These are phyloP conservation scores for Trichodelitschia bisporula DNA, from an alignment of 495 filamentous ascomycete genomes.

Conservation along the genomic window DNA sequence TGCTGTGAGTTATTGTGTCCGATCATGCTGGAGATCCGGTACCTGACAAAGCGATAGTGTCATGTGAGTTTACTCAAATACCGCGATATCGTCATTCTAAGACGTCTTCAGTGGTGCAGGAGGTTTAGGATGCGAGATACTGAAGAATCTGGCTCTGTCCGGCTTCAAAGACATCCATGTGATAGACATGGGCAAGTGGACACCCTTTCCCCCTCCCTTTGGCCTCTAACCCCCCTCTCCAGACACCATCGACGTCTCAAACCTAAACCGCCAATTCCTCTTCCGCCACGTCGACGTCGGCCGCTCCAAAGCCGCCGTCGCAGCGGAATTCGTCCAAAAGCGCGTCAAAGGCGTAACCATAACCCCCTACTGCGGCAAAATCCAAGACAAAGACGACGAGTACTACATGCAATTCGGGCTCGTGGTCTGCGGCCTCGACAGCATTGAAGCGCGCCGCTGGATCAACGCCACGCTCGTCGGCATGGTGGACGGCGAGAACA, in stretches of 20 bases:
- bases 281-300: constrained; percentile 86
- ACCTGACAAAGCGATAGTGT: constrained; percentile 16
- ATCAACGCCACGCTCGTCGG: constrained; percentile 85
- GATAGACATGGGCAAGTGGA: constrained; percentile 72
- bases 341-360: constrained; percentile 79
- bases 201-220: constrained; percentile 1
- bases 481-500: constrained; percentile 61
- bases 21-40: neutral
- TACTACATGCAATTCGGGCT: constrained; percentile 97
- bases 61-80: constrained; percentile 26
- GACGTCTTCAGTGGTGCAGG: constrained; percentile 52
- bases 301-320: constrained; percentile 79
- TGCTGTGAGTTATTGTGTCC: constrained; percentile 33
- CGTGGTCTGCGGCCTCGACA: constrained; percentile 88
- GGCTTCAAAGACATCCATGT: constrained; percentile 96
- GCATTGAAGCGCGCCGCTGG: constrained; percentile 91
- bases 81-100: constrained; percentile 1
- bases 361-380: constrained; percentile 76
- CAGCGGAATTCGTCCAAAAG: constrained; percentile 70
- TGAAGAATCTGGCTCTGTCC: constrained; percentile 88
- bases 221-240: constrained; percentile 5
- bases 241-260: constrained; percentile 97
- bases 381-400: constrained; percentile 91
- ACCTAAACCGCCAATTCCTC: constrained; percentile 93
- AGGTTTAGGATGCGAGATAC: constrained; percentile 84